Conservation (phyloP, 768 basidiomycete species). For the Myochromella boudieri region DNA sequence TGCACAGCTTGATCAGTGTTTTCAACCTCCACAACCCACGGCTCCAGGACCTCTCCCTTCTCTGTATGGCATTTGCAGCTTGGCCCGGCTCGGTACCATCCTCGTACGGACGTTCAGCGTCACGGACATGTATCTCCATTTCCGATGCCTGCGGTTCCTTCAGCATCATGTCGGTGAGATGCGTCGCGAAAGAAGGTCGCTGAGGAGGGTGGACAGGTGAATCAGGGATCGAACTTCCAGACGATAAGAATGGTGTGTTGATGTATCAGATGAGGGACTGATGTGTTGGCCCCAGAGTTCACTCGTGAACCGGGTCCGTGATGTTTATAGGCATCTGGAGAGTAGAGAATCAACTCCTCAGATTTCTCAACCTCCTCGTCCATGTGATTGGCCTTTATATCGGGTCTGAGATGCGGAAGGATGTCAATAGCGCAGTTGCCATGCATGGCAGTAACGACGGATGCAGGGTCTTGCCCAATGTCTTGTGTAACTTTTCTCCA, state of each 20-base stretch:
- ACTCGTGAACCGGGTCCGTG: constrained; percentile 38
- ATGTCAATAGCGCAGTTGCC: constrained; percentile 80
- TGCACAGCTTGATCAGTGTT: constrained; percentile 62
- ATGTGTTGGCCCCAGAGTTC: constrained; percentile 19
- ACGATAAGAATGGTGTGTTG: constrained; percentile 41
- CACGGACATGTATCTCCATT: constrained; percentile 18
- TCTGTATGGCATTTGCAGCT: constrained; percentile 21
- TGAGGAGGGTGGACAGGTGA: constrained; percentile 46
- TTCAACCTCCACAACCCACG: constrained; percentile 57
- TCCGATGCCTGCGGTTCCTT: constrained; percentile 34
- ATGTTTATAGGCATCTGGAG: constrained; percentile 56
- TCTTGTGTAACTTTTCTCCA: constrained; percentile 74
- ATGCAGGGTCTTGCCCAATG: constrained; percentile 63
- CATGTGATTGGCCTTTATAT: constrained; percentile 55
- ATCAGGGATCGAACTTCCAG: constrained; percentile 35
- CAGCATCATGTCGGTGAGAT: constrained; percentile 40
- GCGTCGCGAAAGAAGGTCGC: constrained; percentile 47
- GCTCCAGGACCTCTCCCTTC: constrained; percentile 36
- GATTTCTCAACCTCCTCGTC: constrained; percentile 58
- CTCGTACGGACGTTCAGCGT: constrained; percentile 23
- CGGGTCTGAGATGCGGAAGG: constrained; percentile 59
- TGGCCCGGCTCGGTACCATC: constrained; percentile 33
- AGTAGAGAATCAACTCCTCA: constrained; percentile 64
- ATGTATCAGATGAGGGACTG: constrained; percentile 29
- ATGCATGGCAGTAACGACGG: constrained; percentile 75